Conservation (phyloP, 441 rosid genomes). For the Pelargonium australe region DNA sequence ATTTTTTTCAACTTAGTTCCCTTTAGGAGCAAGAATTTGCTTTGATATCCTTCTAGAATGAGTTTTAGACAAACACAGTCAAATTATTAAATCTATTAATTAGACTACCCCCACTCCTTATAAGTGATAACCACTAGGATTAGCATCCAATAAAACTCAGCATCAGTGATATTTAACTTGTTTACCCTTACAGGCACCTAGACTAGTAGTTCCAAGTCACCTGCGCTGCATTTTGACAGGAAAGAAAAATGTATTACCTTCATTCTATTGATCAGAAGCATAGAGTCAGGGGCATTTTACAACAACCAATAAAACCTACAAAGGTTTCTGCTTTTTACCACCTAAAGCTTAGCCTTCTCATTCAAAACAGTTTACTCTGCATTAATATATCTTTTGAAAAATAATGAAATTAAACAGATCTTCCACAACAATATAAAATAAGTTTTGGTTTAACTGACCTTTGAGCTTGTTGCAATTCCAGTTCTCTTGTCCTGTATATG, state of each 20-base stretch:
- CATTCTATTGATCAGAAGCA: background rate
- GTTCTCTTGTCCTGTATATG: slow-evolving; percentile 68
- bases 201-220: background rate
- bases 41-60: background rate
- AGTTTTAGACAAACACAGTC: background rate
- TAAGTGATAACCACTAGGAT: background rate
- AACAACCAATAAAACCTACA: background rate
- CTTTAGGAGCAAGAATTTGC: background rate
- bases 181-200: background rate
- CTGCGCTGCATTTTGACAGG: background rate
- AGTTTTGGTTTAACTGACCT: slow-evolving; percentile 35
- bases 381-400: background rate
- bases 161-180: background rate
- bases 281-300: too few relatives aligned
- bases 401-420: background rate
- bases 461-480: slow-evolving; percentile 76
- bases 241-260: background rate
- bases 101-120: background rate
- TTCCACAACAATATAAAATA: background rate
- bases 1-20: background rate
- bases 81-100: background rate
- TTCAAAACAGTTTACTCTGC: background rate
- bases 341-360: background rate
- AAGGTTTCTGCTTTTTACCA: background rate
- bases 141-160: background rate